Base-by-base conservation (phyloP, 352 stramenopile genomes). In the Phytopythium kandeliae region DNA sequence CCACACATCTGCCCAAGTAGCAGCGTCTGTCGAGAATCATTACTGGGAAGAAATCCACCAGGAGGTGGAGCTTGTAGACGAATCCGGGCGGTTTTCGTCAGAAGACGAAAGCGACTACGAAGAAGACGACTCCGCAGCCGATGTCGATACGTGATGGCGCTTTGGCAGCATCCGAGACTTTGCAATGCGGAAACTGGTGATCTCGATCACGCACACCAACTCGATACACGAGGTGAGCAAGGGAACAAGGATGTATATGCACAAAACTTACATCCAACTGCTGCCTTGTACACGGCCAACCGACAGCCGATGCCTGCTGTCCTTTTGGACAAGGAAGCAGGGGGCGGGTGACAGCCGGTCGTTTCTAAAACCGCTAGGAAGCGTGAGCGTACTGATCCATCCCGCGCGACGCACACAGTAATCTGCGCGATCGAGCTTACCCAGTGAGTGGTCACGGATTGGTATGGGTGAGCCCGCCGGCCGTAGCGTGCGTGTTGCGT, bases 21-120 rank as follows among this genome's bases (percentile, higher is more conserved):
- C 22, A 17, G n/a, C 25, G 25, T 35, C 48, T 34, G 25, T 44
- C 33, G 21, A 58, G 48, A 24, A 47, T 41, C 38, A 50, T 31
- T 82, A 88, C 59, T 88, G 79, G 79, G 72, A 82, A 41, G 74
- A 88, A 51, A 54, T 90, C 31, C 76, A 88, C 30, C 70, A 81
- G 54, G 67, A 83, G 34, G 66, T 88, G 50, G 62, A 88, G 55
- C 68, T 88, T 24, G 76, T 90, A n/a, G 79, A 90, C 35, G 79
- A 90, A 43, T 81, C 67, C 48, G 76, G 76, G 1, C 63, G 69
- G 12, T 90, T 86, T 41, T 90, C 79, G 15, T 90, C 79, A 0
- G 74, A 87, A 51, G 78, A 86, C 46, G 77, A 89, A 40, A 25
- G 50, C 25, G 54, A 60, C 46, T 22, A 33, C 31, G 56, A 62